Conservation (phyloP, 2,329 filamentous ascomycete genomes). For the Nothophoma quercina region DNA sequence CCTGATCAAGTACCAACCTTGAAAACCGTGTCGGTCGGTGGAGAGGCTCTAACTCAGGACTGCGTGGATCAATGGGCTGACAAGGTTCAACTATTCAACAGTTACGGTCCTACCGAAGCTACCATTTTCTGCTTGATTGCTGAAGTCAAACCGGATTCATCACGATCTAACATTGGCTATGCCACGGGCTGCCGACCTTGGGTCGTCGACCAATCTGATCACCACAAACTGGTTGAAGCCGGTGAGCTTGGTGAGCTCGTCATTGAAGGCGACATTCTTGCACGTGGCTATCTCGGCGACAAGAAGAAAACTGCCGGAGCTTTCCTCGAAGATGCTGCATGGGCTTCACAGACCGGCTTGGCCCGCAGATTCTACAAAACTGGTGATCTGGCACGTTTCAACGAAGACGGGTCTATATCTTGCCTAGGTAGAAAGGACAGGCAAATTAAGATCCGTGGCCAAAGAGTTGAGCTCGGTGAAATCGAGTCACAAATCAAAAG, state of each 20-base stretch:
- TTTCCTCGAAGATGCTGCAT: constrained; percentile 36
- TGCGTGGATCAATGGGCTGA: constrained; percentile 4
- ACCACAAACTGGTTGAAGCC: constrained; percentile 20
- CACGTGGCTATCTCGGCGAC: constrained; percentile 32
- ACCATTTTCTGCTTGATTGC: not conserved
- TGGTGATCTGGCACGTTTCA: constrained; percentile 13
- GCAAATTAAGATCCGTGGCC: constrained; percentile 20
- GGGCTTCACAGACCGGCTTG: not conserved
- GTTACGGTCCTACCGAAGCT: constrained; percentile 11
- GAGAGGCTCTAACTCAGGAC: constrained; percentile 42
- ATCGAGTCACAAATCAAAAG: constrained; percentile 1
- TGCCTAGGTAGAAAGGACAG: constrained; percentile 17
- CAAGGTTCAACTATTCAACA: constrained; percentile 1
- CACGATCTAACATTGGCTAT: constrained; percentile 35
- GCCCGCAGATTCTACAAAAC: constrained; percentile 14
- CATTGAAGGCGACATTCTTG: constrained; percentile 27
- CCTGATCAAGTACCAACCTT: constrained; percentile 26
- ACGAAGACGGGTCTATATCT: constrained; percentile 3
- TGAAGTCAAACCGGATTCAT: not conserved
- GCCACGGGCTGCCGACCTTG: constrained; percentile 29
- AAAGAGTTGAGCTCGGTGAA: constrained; percentile 22
- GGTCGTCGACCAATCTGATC: constrained; percentile 32
- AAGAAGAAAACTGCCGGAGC: constrained; percentile 26
- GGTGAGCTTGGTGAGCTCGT: constrained; percentile 27
- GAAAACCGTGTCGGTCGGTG: constrained; percentile 49